A percentile compares a stretch with the other conserved stretches of the same genome.
phyloP scores from a whole-genome alignment of 2,329 filamentous ascomycete genomes.

The Aspergillus alliaceus region DNA sequence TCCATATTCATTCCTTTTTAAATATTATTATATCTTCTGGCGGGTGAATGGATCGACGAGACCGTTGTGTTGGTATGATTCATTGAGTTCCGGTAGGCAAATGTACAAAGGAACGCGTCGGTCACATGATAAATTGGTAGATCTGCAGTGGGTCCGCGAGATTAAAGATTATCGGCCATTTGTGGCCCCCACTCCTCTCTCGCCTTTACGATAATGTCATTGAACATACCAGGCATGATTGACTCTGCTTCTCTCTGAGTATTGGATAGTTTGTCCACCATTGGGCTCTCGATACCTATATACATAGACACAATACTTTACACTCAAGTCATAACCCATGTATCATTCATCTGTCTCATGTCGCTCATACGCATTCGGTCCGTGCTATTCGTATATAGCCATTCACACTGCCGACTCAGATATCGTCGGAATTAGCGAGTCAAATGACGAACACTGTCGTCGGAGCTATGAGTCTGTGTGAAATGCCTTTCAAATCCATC shows the following conservation, averaged over 20 bases:
- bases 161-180: too few species aligned
- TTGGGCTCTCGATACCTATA: background rate
- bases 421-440: slow-evolving; percentile 3
- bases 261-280: background rate
- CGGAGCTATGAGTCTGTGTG: slow-evolving; percentile 6
- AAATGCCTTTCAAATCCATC: background rate
- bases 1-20: background rate
- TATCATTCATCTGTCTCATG: background rate
- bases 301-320: background rate
- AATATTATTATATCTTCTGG: background rate
- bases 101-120: background rate
- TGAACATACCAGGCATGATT: background rate
- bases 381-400: background rate
- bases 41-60: background rate
- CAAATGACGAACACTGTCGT: slow-evolving; percentile 14
- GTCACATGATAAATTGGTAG: slow-evolving; percentile 19
- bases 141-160: background rate
- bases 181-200: too few species aligned
- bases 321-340: background rate
- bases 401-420: background rate
- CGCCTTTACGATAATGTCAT: too few species aligned
- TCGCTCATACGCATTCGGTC: background rate
- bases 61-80: background rate
- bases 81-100: too few species aligned
- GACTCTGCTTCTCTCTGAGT: background rate